Percentiles rank a stretch among this genome's conserved stretches.
Evolutionary conservation across 2,329 filamentous ascomycete species (phyloP).

Genomic region (Rugonectria rugulosa): DNA sequence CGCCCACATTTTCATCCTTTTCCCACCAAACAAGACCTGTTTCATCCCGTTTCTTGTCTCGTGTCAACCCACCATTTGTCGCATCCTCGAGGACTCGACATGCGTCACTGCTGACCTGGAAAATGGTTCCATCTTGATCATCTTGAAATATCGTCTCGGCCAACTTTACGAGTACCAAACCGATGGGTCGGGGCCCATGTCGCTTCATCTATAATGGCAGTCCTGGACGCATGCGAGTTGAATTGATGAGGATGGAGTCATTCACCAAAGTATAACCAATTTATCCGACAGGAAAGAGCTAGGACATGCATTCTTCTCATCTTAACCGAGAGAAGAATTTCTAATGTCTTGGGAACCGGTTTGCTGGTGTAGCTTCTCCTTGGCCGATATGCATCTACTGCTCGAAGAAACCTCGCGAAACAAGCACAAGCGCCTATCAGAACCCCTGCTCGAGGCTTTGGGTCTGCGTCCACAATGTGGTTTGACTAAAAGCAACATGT

Average conservation of each 20-base stretch:
- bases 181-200: neutral
- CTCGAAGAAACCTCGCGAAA: constrained; percentile 27
- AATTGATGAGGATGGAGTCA: neutral
- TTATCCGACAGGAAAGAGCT: neutral
- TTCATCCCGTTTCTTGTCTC: constrained; percentile 15
- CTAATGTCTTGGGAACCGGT: neutral
- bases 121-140: constrained; percentile 22
- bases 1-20: neutral
- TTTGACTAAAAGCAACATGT: too few species aligned
- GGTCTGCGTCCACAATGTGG: too few species aligned
- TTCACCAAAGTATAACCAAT: neutral
- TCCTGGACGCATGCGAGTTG: too few species aligned
- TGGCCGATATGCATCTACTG: neutral
- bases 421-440: constrained; percentile 20
- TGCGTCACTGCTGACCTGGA: neutral
- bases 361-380: too few species aligned
- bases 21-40: constrained; percentile 1
- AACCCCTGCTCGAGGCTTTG: constrained; percentile 21
- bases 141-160: too few species aligned
- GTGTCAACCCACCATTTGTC: neutral
- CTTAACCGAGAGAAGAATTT: neutral
- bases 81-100: neutral
- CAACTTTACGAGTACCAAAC: too few species aligned
- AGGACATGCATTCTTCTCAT: neutral
- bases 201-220: neutral